Base-by-base conservation (phyloP, 768 basidiomycete species). In the Leucocoprinus birnbaumii region DNA sequence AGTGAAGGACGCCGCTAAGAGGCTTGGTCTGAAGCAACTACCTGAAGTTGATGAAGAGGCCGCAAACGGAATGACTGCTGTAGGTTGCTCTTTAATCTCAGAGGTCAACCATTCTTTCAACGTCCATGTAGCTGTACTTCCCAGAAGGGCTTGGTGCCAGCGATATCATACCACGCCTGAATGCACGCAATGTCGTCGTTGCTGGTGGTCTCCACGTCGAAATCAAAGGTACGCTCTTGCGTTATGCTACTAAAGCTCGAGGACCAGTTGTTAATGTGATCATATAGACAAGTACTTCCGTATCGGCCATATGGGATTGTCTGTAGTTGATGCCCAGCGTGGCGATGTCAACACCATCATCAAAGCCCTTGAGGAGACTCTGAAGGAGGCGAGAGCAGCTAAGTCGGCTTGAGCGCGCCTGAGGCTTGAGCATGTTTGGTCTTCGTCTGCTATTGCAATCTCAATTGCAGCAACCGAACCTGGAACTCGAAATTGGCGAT, bases 21-120 rank as follows among this genome's bases (percentile, higher is more conserved):
- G 72, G 19, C 74, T 96, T 41, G 94, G 93, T 2, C 73, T 98
- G 61, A 85, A 74, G 63, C 84, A 84, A 63, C 76, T 98, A 7
- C 83, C 95, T 7, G 64, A 81, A 10, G 73, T 78, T 24, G 74
- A 82, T 1, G 72, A 77, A 2, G 77, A 81, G 55, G 80, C 88
- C 16, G 95, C 97, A 2, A 96, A 95, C 65, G 95, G 96, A 38
- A 98, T 99, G 97, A 91, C 89, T 5, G 95, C 94, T 40, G 85
- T 91, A 63, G 59, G 75, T 65, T 38, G 11, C 25, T 11, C 40
- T 18, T 11, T n/a, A 8, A 44, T 45, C 44, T 26, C 16, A 24
- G 24, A 45, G 10, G 31, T 31, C 5, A 5, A 22, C 50, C 27
- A 55, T 16, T 26, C 24, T 16, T 22, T n/a, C n/a, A n/a, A 16